These are phyloP conservation scores for Xerocomellus amylosporus DNA, from an alignment of 768 basidiomycete genomes.

Conservation along the genomic window DNA sequence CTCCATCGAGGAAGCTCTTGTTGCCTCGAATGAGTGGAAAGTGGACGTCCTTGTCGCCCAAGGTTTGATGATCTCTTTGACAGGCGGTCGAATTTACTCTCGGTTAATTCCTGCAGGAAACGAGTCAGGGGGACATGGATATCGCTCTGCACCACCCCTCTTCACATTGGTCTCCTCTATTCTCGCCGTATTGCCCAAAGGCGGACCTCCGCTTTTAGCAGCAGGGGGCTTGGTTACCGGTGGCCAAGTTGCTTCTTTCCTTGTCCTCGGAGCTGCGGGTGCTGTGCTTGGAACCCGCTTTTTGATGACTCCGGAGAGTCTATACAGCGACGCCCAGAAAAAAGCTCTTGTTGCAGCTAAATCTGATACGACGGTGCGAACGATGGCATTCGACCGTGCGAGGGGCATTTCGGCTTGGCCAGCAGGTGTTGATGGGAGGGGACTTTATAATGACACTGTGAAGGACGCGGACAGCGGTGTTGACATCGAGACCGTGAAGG, in stretches of 20 bases:
- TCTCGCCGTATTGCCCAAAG: conserved; percentile 40
- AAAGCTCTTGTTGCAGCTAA: conserved; percentile 48
- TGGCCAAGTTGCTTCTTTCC: conserved; percentile 58
- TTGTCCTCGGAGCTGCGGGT: conserved; percentile 67
- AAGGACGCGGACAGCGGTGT: conserved; percentile 53
- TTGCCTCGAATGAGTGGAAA: conserved; percentile 64
- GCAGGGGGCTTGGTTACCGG: conserved; percentile 74
- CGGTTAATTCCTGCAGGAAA: conserved; percentile 44
- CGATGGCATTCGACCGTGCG: conserved; percentile 61
- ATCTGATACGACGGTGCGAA: conserved; percentile 48
- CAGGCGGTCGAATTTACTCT: not conserved
- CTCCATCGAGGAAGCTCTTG: conserved; percentile 54
- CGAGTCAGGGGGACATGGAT: conserved; percentile 81
- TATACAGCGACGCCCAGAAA: conserved; percentile 55
- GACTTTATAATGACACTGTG: conserved; percentile 48
- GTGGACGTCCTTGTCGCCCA: conserved; percentile 76
- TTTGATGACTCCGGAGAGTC: conserved; percentile 60
- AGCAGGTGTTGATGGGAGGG: conserved; percentile 54
- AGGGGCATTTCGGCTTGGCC: conserved; percentile 61
- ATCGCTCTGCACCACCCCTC: conserved; percentile 53
- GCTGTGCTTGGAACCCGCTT: conserved; percentile 76
- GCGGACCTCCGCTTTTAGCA: conserved; percentile 57
- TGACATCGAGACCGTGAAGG: conserved; percentile 40
- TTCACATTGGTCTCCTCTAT: conserved; percentile 58
- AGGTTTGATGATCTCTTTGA: conserved; percentile 43